Conservation (phyloP, 768 basidiomycete species). For the Tulasnella calospora region DNA sequence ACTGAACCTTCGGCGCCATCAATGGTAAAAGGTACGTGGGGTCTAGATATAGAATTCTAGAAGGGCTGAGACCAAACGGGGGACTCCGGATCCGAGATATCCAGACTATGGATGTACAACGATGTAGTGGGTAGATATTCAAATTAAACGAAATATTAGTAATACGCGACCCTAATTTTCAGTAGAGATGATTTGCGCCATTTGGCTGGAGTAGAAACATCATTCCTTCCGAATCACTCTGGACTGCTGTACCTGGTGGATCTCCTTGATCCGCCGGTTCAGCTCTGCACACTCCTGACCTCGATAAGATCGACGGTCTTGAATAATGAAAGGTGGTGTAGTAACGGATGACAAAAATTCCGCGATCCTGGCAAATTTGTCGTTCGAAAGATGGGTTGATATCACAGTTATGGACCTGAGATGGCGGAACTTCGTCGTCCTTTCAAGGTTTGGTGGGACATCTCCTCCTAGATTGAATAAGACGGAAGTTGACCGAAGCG, state of each 20-base stretch:
- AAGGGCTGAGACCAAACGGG: no score
- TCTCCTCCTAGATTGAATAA: not conserved
- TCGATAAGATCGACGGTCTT: not conserved
- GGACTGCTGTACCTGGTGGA: not conserved
- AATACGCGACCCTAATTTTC: no score
- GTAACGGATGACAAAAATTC: not conserved
- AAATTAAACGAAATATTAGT: no score
- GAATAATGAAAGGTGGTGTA: not conserved
- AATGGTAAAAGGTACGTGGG: no score
- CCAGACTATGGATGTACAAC: no score
- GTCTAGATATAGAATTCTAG: no score
- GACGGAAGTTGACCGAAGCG: not conserved
- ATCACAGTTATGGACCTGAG: not conserved
- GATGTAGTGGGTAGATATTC: no score
- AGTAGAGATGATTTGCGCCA: not conserved
- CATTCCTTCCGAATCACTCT: not conserved
- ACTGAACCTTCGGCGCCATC: no score
- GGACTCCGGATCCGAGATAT: no score
- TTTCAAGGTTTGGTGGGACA: not conserved
- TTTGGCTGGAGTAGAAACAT: not conserved
- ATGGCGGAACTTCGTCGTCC: not conserved
- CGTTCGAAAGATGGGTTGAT: not conserved
- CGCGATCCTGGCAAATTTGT: not conserved
- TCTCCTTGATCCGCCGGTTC: not conserved
- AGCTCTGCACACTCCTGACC: not conserved